phyloP scores from a whole-genome alignment of 1,284 basidiomycete species.

The Lentinula novae-zelandiae region DNA sequence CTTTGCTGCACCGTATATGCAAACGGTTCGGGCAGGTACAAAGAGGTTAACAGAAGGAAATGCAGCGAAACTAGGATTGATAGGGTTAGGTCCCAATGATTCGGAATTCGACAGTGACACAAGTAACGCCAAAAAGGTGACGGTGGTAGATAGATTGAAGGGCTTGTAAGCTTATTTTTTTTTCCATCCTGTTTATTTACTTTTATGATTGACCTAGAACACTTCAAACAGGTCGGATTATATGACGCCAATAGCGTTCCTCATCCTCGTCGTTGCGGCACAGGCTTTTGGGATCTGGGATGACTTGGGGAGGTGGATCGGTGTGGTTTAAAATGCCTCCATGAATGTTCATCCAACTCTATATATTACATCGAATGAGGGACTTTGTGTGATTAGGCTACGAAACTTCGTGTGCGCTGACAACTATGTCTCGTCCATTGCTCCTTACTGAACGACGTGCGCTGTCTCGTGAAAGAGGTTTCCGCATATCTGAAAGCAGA shows the following conservation, averaged over 20 bases:
- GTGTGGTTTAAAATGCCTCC: neutral
- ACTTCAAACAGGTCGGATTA: neutral
- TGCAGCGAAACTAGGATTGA: neutral
- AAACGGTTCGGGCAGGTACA: neutral
- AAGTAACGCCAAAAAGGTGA: neutral
- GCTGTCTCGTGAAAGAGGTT: constrained; percentile 68
- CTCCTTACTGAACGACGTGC: constrained; percentile 59
- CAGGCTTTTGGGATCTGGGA: constrained; percentile 2
- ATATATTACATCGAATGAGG: no score
- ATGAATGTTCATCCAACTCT: no score
- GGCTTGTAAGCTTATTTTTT: neutral
- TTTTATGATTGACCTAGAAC: neutral
- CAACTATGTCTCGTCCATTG: constrained; percentile 72
- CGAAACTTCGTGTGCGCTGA: constrained; percentile 66
- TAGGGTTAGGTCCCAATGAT: neutral
- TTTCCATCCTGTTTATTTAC: neutral
- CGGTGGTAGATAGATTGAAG: neutral
- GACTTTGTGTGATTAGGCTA: constrained; percentile 23
- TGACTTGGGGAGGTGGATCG: neutral
- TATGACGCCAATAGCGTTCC: neutral
- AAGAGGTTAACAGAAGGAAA: neutral
- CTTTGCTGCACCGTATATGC: neutral
- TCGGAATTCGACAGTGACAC: neutral
- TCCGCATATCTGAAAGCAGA: constrained; percentile 74
- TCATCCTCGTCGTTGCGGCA: neutral